Percentiles rank a stretch among this genome's conserved stretches.
Conservation (phyloP, 768 basidiomycete genomes). For the Leccinum pellstonianum region DNA sequence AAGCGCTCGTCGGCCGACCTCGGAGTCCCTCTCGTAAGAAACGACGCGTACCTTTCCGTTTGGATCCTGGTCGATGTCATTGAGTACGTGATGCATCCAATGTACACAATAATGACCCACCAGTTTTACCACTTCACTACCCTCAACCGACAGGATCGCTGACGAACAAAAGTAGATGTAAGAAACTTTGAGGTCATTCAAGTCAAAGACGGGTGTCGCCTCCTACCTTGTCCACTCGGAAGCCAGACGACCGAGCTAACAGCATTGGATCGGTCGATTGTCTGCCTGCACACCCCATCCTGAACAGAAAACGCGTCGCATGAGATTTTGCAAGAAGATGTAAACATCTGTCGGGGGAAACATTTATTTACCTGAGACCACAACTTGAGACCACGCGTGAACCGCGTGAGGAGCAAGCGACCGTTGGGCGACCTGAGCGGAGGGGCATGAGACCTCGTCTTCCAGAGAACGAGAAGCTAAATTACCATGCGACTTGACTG, state of each 20-base stretch:
- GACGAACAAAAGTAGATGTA: not conserved
- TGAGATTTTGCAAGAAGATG: not conserved
- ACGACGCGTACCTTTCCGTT: slow-evolving; percentile 36
- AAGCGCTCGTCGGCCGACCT: not conserved
- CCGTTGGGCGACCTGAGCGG: slow-evolving; percentile 46
- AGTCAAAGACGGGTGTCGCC: not conserved
- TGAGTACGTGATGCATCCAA: not conserved
- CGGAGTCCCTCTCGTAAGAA: not conserved
- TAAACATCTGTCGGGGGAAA: not conserved
- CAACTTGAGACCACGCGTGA: slow-evolving; percentile 47
- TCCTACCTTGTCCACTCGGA: slow-evolving; percentile 45
- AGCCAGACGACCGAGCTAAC: slow-evolving; percentile 52
- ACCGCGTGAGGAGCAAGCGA: slow-evolving; percentile 44
- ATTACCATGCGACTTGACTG: slow-evolving; percentile 52
- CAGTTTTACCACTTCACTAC: slow-evolving; percentile 44
- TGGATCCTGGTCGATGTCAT: slow-evolving; percentile 33
- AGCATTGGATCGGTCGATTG: slow-evolving; percentile 44
- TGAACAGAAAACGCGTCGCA: slow-evolving; percentile 13
- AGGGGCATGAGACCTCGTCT: not conserved
- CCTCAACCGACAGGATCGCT: slow-evolving; percentile 54
- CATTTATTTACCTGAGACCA: slow-evolving; percentile 44
- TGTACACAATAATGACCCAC: slow-evolving; percentile 25
- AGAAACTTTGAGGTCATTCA: not conserved
- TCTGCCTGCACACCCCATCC: slow-evolving; percentile 50
- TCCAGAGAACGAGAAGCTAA: not conserved